Evolutionary conservation across 768 basidiomycete genomes (phyloP), one percentile per base, ranked within the genome.

Genomic region (Xanthoconium stramineum): DNA sequence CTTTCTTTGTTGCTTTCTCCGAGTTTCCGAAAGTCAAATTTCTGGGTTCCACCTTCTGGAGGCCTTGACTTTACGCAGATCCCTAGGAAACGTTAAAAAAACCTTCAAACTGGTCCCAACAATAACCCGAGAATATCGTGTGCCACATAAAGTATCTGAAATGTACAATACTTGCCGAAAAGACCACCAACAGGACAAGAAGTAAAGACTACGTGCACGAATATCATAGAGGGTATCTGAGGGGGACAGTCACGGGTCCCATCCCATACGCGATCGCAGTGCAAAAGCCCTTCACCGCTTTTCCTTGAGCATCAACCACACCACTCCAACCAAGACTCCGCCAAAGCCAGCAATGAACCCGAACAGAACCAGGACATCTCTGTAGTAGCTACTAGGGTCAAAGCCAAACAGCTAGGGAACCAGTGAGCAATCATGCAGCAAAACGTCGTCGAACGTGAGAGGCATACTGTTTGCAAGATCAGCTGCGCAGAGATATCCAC

Each of bases 311-410:
- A 80, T 82, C 62, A 85, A 76, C 82, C 89, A 91, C 3, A 97
- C 92, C 24, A 88, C 75, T 13, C 76, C 78, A 55, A 94, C 83
- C n/a, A 95, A 83, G 4, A 81, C 71, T 9, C 87, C 45, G 0
- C 81, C 89, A 62, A 93, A 93, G 2, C 86, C 92, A 1, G 83
- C 86, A 53, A 94, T 89, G 68, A 87, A 97, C 0, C 82, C 94
- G 61, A 94, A 93, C 50, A 92, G 67, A 43, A 96, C 86, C 29
- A 97, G 76, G 7, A 97, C 89, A 65, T 96, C 91, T 50, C 94
- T 79, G 68, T 96, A 97, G 68, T 95, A 98, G 60, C 89, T 86
- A 59, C 83, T 82, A 48, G 76, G 62, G 17, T 83, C 83, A 65
- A 98, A 98, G 1, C 94, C 95, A 67, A 97, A 98, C 20, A 97